Percentiles rank a stretch among this genome's conserved stretches.
phyloP scores from a whole-genome alignment of 2,329 filamentous ascomycete species.

The Lojkania enalia region DNA sequence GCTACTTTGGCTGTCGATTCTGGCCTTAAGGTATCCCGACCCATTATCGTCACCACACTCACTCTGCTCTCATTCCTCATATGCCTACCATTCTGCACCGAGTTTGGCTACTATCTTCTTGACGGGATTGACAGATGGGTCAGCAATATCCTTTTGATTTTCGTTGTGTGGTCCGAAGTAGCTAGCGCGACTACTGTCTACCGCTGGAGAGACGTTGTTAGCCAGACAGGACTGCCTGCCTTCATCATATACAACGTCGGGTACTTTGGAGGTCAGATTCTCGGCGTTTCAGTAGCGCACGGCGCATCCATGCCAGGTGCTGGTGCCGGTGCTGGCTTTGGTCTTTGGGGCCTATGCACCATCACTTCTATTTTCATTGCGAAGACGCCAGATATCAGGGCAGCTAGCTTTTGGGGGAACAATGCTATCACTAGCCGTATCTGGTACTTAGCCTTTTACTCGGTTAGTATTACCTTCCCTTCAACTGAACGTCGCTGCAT shows the following conservation, averaged over 20 bases:
- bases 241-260: slow-evolving; percentile 55
- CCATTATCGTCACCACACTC: slow-evolving; percentile 54
- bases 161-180: slow-evolving; percentile 59
- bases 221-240: slow-evolving; percentile 50
- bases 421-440: slow-evolving; percentile 48
- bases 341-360: slow-evolving; percentile 52
- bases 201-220: slow-evolving; percentile 54
- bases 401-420: slow-evolving; percentile 49
- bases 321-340: slow-evolving; percentile 58
- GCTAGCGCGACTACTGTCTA: slow-evolving; percentile 58
- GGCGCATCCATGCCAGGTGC: slow-evolving; percentile 46
- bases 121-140: slow-evolving; percentile 60
- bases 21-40: slow-evolving; percentile 52
- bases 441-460: slow-evolving; percentile 62
- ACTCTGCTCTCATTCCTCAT: slow-evolving; percentile 57
- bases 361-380: slow-evolving; percentile 48
- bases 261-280: slow-evolving; percentile 58
- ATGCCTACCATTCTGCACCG: slow-evolving; percentile 60
- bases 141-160: slow-evolving; percentile 59
- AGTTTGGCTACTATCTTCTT: slow-evolving; percentile 61
- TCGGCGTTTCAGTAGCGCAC: slow-evolving; percentile 57
- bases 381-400: slow-evolving; percentile 48
- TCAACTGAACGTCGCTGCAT: neutral
- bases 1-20: slow-evolving; percentile 59
- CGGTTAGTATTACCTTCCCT: slow-evolving; percentile 48